Percentiles rank a stretch among this genome's conserved stretches.
These are phyloP conservation scores for Trypanosoma grayi DNA, from an alignment of 208 protist species.

Conservation along the genomic window DNA sequence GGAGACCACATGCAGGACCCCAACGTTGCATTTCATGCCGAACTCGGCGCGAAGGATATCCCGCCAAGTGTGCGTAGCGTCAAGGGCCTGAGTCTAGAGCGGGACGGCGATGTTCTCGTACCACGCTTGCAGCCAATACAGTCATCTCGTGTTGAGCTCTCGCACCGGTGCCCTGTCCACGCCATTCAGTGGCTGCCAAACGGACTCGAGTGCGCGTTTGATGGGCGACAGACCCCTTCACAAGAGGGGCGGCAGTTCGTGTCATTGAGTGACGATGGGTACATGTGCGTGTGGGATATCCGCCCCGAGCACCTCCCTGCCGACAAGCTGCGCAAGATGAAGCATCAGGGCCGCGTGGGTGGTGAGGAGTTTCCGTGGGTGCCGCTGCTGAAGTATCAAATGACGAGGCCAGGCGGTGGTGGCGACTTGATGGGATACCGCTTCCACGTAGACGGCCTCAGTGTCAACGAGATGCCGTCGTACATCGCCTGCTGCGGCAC, in stretches of 20 bases:
- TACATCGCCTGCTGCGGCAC: constrained; percentile 65
- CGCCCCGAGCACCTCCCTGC: constrained; percentile 79
- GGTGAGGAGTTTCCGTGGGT: constrained; percentile 79
- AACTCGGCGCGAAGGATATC: constrained; percentile 63
- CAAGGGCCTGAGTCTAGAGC: constrained; percentile 63
- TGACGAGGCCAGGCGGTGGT: constrained; percentile 61
- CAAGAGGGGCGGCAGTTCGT: constrained; percentile 75
- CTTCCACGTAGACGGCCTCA: constrained; percentile 71
- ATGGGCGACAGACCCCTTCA: constrained; percentile 73
- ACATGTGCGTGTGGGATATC: constrained; percentile 87
- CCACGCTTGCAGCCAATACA: constrained; percentile 81
- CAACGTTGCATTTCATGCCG: constrained; percentile 16
- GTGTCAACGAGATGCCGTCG: constrained; percentile 40
- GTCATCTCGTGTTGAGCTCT: constrained; percentile 80
- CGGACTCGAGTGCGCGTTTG: constrained; percentile 79
- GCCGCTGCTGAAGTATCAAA: constrained; percentile 73
- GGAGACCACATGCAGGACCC: constrained; percentile 9
- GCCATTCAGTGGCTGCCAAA: constrained; percentile 84
- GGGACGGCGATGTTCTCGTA: constrained; percentile 78
- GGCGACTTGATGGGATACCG: constrained; percentile 79
- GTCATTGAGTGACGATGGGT: constrained; percentile 85
- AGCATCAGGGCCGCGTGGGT: constrained; percentile 67
- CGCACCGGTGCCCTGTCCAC: constrained; percentile 81
- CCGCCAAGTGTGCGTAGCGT: constrained; percentile 66
- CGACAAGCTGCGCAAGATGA: constrained; percentile 90